Evolutionary conservation across 1,139 yeast species (phyloP).

Genomic region (Nakaseomyces glabratus): DNA sequence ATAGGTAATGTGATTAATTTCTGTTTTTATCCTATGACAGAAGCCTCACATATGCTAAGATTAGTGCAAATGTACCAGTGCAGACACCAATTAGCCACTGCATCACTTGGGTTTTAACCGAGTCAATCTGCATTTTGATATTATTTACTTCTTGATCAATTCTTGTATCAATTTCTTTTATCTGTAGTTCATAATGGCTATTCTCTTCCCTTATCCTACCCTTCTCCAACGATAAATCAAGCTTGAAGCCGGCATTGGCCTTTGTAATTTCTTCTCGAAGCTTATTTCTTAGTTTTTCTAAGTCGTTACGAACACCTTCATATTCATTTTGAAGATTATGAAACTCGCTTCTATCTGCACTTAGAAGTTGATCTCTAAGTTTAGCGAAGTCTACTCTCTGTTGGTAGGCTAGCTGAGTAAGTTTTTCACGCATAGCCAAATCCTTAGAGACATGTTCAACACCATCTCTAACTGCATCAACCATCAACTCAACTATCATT

Average conservation of each 20-base stretch:
- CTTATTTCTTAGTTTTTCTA: conserved; percentile 76
- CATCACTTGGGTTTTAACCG: conserved; percentile 90
- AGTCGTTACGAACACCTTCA: conserved; percentile 72
- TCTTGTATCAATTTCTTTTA: conserved; percentile 88
- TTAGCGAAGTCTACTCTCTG: conserved; percentile 96
- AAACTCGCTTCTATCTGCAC: conserved; percentile 80
- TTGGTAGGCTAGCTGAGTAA: conserved; percentile 80
- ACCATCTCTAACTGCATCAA: conserved; percentile 75
- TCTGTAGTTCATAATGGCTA: conserved; percentile 83
- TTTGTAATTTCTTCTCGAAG: conserved; percentile 88
- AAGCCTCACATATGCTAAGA: conserved; percentile 81
- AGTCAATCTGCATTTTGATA: conserved; percentile 89
- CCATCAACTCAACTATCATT: conserved; percentile 66
- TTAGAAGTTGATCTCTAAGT: conserved; percentile 79
- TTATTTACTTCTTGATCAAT: conserved; percentile 93
- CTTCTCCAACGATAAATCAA: conserved; percentile 86
- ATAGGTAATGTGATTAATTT: not conserved
- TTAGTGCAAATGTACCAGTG: conserved; percentile 93
- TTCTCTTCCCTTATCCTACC: conserved; percentile 93
- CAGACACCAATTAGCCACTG: conserved; percentile 98
- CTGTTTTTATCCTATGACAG: conserved; percentile 40
- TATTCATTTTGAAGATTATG: conserved; percentile 77
- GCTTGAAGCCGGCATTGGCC: conserved; percentile 79
- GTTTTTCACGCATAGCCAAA: conserved; percentile 70
- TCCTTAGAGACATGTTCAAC: conserved; percentile 65